These are phyloP conservation scores for Dichomitus squalens DNA, from an alignment of 1,284 basidiomycete species.

Conservation along the genomic window DNA sequence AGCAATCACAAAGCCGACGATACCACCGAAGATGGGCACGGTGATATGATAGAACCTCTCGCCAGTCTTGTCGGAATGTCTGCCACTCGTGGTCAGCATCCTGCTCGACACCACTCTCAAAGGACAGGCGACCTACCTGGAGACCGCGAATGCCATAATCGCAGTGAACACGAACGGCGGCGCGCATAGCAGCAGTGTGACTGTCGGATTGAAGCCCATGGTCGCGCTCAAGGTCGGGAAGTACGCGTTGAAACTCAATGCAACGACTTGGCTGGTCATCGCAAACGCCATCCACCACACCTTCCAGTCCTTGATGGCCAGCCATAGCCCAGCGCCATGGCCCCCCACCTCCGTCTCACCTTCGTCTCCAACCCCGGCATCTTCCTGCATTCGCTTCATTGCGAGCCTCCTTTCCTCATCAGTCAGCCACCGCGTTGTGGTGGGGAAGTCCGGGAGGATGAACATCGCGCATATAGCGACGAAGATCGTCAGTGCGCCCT, in stretches of 20 bases:
- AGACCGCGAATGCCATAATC: slow-evolving; percentile 50
- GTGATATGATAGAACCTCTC: slow-evolving; percentile 70
- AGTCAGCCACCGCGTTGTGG: slow-evolving; percentile 59
- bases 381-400: slow-evolving; percentile 73
- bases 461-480: slow-evolving; percentile 64
- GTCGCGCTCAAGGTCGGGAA: slow-evolving; percentile 73
- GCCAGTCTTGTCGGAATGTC: slow-evolving; percentile 70
- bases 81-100: slow-evolving; percentile 26
- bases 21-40: slow-evolving; percentile 57
- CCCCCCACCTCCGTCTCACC: slow-evolving; percentile 38
- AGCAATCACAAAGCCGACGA: slow-evolving; percentile 77
- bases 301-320: slow-evolving; percentile 72
- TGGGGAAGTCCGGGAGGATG: slow-evolving; percentile 79
- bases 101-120: no score
- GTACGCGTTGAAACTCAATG: slow-evolving; percentile 74
- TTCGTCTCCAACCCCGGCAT: slow-evolving; percentile 55
- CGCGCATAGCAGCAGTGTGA: slow-evolving; percentile 73
- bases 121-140: slow-evolving; percentile 40
- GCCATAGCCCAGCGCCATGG: slow-evolving; percentile 47
- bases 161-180: slow-evolving; percentile 79
- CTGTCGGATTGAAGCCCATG: slow-evolving; percentile 64
- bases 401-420: slow-evolving; percentile 67
- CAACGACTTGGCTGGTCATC: slow-evolving; percentile 50
- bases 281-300: slow-evolving; percentile 71
- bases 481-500: slow-evolving; percentile 65